Evolutionary conservation across 805 yeast species (phyloP), one percentile per base, ranked within the genome.

Genomic region (Saccharomycopsis sp.): DNA sequence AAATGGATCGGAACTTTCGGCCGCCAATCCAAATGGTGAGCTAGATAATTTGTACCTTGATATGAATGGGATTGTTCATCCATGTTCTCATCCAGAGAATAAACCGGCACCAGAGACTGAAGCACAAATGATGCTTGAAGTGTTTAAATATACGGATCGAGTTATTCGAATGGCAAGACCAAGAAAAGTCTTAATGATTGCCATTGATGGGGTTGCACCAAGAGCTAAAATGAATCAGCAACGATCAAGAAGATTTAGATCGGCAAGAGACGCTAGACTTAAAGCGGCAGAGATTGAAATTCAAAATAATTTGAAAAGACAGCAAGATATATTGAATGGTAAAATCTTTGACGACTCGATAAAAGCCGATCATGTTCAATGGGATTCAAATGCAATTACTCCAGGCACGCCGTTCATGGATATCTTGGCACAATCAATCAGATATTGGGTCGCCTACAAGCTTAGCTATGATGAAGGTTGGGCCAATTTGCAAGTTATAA

Each of bases 321-420:
- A 47, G 29, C 37, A 39, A 17, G 50, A 44, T 21, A 28, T 40
- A 14, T 71, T 72, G 53, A 83, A 77, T 52, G 90, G 97, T 42
- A 85, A 85, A 57, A 53, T 70, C 26, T 82, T 89, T 41, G 96
- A 89, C 55, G 82, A 77, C 9, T 74, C 88, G 1, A 70, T 86
- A 22, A 79, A 79, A 59, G 75, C 75, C 26, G 82, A 85, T 56
- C 37, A 47, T 4, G 42, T 35, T 11, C 74, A 83, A 5, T 90
- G 96, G 95, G 99, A 93, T 66, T 79, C 95, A 19, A 93, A 93
- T 58, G 90, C 95, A 8, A 93, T 93, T 57, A 93, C 99, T 1
- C 99, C 99, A 3, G 99, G 99, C 48, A 93, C 99, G 0, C 97
- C 96, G 21, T 93, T 93, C 55, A 93, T 93, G 99, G 90, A 84